phyloP scores from a whole-genome alignment of 129 eudicot genomes.

The Sambucus nigra region DNA sequence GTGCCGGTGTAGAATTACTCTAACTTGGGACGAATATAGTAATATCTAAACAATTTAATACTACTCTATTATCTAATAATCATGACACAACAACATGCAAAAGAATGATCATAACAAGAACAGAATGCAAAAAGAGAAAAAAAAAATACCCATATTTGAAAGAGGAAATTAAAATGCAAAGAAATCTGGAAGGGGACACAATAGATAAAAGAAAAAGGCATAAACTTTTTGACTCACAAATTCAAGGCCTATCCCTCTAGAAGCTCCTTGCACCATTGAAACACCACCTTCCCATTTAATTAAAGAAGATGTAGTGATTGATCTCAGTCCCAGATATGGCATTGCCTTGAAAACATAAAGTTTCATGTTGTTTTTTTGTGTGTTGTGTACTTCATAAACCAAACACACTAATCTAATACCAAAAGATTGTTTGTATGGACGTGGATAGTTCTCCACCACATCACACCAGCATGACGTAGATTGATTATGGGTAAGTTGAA shows the following conservation, averaged over 20 bases:
- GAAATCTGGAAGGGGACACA: too few species aligned
- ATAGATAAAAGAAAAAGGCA: too few species aligned
- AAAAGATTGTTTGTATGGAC: background rate
- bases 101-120: too few species aligned
- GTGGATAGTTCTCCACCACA: background rate
- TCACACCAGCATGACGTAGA: background rate
- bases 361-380: conserved; percentile 18
- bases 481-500: background rate
- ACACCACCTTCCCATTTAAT: conserved; percentile 39
- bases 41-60: too few species aligned
- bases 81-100: too few species aligned
- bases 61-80: too few species aligned
- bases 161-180: background rate
- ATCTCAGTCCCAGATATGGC: conserved; percentile 13
- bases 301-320: conserved; percentile 18
- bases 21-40: too few species aligned
- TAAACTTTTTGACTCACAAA: conserved; percentile 59
- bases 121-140: background rate
- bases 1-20: too few species aligned
- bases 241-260: conserved; percentile 94
- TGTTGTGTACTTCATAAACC: background rate
- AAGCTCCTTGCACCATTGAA: conserved; percentile 96
- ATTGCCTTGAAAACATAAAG: conserved; percentile 21
- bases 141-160: background rate
- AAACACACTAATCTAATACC: background rate